A percentile compares a stretch with the other conserved stretches of the same genome.
Evolutionary conservation across 2,329 filamentous ascomycete species (phyloP).

Genomic region (Periconia macrospinosa): DNA sequence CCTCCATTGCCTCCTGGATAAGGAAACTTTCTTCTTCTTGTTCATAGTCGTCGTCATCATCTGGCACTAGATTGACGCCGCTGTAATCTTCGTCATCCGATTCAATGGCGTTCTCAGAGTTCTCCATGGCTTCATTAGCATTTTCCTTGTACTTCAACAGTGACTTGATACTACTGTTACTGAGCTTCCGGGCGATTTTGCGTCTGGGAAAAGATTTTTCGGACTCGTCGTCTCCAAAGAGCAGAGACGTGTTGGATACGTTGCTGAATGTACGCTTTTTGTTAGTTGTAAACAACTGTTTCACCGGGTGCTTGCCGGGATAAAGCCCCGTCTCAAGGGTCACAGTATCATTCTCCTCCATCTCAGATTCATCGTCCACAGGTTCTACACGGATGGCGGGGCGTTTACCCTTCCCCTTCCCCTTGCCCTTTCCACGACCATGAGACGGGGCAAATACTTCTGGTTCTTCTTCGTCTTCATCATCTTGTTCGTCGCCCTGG

Average conservation of each 20-base stretch:
- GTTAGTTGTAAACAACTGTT: conserved; percentile 29
- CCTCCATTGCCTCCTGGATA: conserved; percentile 46
- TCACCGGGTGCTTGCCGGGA: conserved; percentile 31
- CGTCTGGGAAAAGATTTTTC: conserved; percentile 41
- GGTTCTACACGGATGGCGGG: conserved; percentile 40
- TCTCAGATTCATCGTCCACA: conserved; percentile 32
- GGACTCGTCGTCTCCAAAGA: conserved; percentile 39
- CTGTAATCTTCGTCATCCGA: conserved; percentile 60
- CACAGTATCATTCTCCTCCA: conserved; percentile 30
- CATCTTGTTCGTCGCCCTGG: conserved; percentile 30
- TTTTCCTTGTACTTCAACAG: conserved; percentile 39
- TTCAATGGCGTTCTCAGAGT: conserved; percentile 41
- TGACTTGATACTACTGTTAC: conserved; percentile 35
- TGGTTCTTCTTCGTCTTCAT: conserved; percentile 41
- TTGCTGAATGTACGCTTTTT: conserved; percentile 46
- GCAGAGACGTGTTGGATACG: conserved; percentile 40
- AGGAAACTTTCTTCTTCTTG: conserved; percentile 79
- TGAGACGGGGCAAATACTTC: conserved; percentile 38
- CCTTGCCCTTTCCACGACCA: conserved; percentile 15
- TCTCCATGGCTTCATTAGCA: conserved; percentile 18
- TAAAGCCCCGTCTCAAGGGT: conserved; percentile 33
- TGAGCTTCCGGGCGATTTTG: conserved; percentile 41
- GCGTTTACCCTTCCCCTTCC: conserved; percentile 40
- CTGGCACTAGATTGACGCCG: conserved; percentile 77
- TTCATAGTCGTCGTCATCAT: conserved; percentile 73